A percentile compares a stretch with the other conserved stretches of the same genome.
phyloP scores from a whole-genome alignment of 2,329 filamentous ascomycete species.

The Aspergillus pseudoglaucus region DNA sequence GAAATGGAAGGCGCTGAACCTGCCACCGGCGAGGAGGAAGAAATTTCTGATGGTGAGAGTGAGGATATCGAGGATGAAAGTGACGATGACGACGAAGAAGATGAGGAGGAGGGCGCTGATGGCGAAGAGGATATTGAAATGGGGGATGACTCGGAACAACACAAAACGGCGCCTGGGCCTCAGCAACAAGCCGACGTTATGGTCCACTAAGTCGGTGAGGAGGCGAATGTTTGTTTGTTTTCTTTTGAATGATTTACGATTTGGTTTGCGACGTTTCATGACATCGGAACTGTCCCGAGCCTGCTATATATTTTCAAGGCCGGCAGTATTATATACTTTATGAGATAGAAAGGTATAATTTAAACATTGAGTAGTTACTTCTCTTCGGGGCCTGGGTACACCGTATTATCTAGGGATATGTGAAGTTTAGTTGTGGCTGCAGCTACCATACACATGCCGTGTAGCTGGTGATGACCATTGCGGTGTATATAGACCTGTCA shows the following conservation, averaged over 20 bases:
- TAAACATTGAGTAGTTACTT: not conserved
- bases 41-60: conserved; percentile 67
- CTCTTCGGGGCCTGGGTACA: not conserved
- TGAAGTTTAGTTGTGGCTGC: not conserved
- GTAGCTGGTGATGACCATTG: too few species aligned
- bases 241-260: conserved; percentile 23
- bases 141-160: conserved; percentile 46
- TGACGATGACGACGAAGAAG: conserved; percentile 64
- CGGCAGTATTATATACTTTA: conserved; percentile 16
- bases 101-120: conserved; percentile 56
- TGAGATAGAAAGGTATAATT: conserved; percentile 21
- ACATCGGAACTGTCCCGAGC: conserved; percentile 13
- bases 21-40: conserved; percentile 52
- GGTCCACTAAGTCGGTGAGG: conserved; percentile 35
- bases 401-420: not conserved
- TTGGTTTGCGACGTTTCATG: conserved; percentile 24
- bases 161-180: conserved; percentile 20
- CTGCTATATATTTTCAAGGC: conserved; percentile 11
- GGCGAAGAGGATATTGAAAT: conserved; percentile 53
- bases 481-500: too few species aligned
- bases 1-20: conserved; percentile 69
- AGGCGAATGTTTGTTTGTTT: conserved; percentile 6
- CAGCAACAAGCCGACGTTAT: conserved; percentile 38
- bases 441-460: too few species aligned
- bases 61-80: conserved; percentile 75